phyloP scores from a whole-genome alignment of 2,329 filamentous ascomycete genomes.

The Neocatenulostroma microsporum region DNA sequence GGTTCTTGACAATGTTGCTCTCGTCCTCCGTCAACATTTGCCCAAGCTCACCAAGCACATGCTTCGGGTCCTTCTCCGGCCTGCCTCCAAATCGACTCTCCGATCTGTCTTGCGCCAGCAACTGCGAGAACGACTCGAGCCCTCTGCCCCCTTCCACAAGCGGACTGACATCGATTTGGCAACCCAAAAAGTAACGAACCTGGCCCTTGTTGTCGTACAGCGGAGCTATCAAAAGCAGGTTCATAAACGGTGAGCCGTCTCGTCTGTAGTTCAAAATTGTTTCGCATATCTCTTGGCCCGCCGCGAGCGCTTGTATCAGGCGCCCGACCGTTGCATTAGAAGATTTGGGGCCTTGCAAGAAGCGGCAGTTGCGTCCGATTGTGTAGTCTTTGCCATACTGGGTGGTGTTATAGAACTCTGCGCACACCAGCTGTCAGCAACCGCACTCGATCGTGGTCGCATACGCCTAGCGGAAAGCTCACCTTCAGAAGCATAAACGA shows the following conservation, averaged over 20 bases:
- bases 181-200: conserved; percentile 35
- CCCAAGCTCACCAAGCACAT: conserved; percentile 24
- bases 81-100: conserved; percentile 19
- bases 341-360: conserved; percentile 37
- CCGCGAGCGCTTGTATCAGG: conserved; percentile 29
- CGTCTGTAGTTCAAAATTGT: conserved; percentile 37
- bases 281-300: conserved; percentile 37
- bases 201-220: conserved; percentile 36
- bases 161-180: conserved; percentile 33
- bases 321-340: conserved; percentile 28
- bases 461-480: too few relatives aligned
- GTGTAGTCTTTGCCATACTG: conserved; percentile 37
- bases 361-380: conserved; percentile 39
- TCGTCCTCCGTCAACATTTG: conserved; percentile 28
- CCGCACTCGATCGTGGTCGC: too few relatives aligned
- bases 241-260: conserved; percentile 36
- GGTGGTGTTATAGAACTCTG: conserved; percentile 38
- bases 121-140: conserved; percentile 30
- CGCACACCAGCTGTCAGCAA: neutral
- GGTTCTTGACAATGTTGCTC: conserved; percentile 23
- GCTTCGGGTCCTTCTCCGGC: conserved; percentile 17
- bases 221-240: conserved; percentile 34
- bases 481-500: conserved; percentile 39
- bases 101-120: conserved; percentile 26
- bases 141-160: conserved; percentile 31